These are phyloP conservation scores for Penicillium janthinellum DNA, from an alignment of 2,329 filamentous ascomycete species.

Conservation along the genomic window DNA sequence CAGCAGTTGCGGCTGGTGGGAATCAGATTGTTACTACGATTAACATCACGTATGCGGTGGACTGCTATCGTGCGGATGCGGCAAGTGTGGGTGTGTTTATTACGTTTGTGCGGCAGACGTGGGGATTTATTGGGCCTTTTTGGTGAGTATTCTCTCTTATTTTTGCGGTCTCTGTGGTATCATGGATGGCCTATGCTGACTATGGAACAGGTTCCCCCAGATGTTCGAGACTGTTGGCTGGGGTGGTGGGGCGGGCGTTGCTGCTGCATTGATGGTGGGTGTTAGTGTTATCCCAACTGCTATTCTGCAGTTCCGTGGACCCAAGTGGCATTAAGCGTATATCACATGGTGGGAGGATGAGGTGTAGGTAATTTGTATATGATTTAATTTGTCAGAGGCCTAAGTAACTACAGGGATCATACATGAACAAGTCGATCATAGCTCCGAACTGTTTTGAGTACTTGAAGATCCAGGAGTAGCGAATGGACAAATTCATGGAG, in stretches of 20 bases:
- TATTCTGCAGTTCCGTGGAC: conserved; percentile 33
- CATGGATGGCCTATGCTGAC: conserved; percentile 9
- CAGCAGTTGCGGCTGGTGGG: conserved; percentile 55
- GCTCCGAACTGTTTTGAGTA: background rate
- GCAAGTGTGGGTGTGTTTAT: conserved; percentile 63
- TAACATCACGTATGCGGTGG: conserved; percentile 62
- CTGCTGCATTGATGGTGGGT: conserved; percentile 32
- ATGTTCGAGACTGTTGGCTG: conserved; percentile 39
- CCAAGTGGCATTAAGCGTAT: conserved; percentile 23
- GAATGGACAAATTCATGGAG: no score
- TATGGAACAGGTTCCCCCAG: conserved; percentile 31
- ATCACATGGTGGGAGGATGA: background rate
- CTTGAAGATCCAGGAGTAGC: no score
- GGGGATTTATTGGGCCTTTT: conserved; percentile 43
- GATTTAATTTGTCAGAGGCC: background rate
- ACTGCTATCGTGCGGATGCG: conserved; percentile 59
- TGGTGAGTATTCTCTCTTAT: conserved; percentile 28
- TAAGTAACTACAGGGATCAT: background rate
- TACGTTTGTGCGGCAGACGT: conserved; percentile 54
- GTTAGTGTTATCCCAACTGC: conserved; percentile 36
- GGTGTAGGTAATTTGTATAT: background rate
- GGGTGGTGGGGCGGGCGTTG: conserved; percentile 34
- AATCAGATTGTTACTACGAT: conserved; percentile 67
- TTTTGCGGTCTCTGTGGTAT: no score
- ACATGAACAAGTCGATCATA: background rate